Evolutionary conservation across 257 asterid species (phyloP).

Genomic region (Ilex asprella): DNA sequence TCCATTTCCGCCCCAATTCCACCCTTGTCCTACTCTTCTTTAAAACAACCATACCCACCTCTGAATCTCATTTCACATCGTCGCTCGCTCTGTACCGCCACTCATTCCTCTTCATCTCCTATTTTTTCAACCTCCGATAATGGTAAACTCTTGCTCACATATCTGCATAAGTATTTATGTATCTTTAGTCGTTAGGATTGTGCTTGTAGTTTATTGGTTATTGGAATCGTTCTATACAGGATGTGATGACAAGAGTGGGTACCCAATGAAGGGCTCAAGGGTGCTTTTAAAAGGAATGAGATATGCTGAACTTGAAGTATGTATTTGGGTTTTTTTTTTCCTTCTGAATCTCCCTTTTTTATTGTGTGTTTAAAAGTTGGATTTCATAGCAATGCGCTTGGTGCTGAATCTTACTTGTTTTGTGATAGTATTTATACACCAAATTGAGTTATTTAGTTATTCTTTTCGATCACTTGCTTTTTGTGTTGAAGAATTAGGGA

Average conservation of each 20-base stretch:
- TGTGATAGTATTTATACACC: neutral
- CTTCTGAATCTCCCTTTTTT: neutral
- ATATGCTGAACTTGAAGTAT: slow-evolving; percentile 73
- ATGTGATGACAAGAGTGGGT: slow-evolving; percentile 22
- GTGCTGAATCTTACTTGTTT: neutral
- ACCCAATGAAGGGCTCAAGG: slow-evolving; percentile 39
- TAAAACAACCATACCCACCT: neutral
- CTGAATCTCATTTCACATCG: slow-evolving; percentile 1
- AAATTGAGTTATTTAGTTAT: no score
- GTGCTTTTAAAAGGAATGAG: slow-evolving; percentile 80
- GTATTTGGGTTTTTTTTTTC: neutral
- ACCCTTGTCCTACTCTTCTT: slow-evolving; percentile 2
- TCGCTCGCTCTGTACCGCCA: slow-evolving; percentile 10
- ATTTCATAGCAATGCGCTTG: neutral
- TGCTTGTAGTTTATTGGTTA: neutral
- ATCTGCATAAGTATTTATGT: slow-evolving; percentile 6
- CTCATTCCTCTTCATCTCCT: slow-evolving; percentile 14
- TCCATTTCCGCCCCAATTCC: slow-evolving; percentile 1
- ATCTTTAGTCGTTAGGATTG: neutral
- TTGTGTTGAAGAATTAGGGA: neutral
- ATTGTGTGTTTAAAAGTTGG: neutral
- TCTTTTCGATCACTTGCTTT: neutral
- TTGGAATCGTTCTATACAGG: slow-evolving; percentile 7
- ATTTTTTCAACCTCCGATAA: slow-evolving; percentile 5
- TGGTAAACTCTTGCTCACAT: neutral